Percentiles rank a stretch among this genome's conserved stretches.
Conservation (phyloP, 2,329 filamentous ascomycete species). For the Fusarium setosum region DNA sequence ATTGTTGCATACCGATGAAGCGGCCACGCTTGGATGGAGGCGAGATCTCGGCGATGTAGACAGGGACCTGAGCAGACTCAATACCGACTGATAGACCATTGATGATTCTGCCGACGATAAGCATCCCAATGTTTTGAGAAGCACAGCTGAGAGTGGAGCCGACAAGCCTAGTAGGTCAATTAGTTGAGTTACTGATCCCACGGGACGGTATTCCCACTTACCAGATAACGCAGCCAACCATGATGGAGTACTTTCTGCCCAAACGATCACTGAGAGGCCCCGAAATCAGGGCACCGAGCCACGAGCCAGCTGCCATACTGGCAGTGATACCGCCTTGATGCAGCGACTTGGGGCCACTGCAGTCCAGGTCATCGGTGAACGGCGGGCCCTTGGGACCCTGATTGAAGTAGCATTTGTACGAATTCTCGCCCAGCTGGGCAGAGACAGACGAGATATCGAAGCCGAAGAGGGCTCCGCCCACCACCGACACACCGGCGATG, state of each 20-base stretch:
- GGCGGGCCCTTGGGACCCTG: conserved; percentile 49
- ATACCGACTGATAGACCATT: conserved; percentile 76
- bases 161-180: conserved; percentile 52
- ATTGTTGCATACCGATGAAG: conserved; percentile 70
- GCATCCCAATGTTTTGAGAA: conserved; percentile 52
- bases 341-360: conserved; percentile 52
- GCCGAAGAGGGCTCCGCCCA: conserved; percentile 41
- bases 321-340: conserved; percentile 64
- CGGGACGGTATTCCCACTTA: conserved; percentile 43
- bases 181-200: rapidly evolving
- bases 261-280: conserved; percentile 61
- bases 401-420: conserved; percentile 54
- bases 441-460: conserved; percentile 42
- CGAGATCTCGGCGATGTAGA: conserved; percentile 78
- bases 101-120: conserved; percentile 65
- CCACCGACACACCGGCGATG: conserved; percentile 37
- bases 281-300: conserved; percentile 60
- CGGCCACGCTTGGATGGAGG: conserved; percentile 58
- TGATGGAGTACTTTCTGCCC: conserved; percentile 63
- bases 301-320: conserved; percentile 63
- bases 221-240: conserved; percentile 63
- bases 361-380: conserved; percentile 41
- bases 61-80: conserved; percentile 73
- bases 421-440: conserved; percentile 46
- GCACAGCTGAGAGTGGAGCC: conserved; percentile 60